Evolutionary conservation across 108 stramenopile genomes (phyloP), one percentile per base, ranked within the genome.

Genomic region (Cylindrotheca fusiformis): DNA sequence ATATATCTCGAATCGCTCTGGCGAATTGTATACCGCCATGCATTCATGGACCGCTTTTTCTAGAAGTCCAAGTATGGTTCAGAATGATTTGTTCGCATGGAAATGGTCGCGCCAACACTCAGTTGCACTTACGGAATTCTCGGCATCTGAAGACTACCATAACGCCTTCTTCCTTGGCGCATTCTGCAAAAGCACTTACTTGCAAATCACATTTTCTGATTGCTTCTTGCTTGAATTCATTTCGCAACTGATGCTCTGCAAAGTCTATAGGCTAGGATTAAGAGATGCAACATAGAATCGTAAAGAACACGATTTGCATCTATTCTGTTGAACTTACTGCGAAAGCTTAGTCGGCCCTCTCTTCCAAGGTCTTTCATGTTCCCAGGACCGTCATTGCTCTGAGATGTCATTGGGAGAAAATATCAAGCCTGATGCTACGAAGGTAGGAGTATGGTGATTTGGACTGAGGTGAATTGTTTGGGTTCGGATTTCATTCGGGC

Each of bases 121-220:
- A n/a, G n/a, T n/a, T n/a, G n/a, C 6, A 41, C 36, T 41, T 41
- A 41, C 36, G 70, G 31, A 86, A 74, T 25, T 84, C 68, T 32
- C 83, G 72, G 58, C 95, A 96, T 6, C 78, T 79, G 57, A 90
- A 90, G 33, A 93, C 82, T n/a, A 93, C 95, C 51, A 87, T 48
- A 36, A 96, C 50, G 2, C 88, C 88, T 52, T 87, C 74, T 23
- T 90, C 84, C 64, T 88, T 75, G 19, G 90, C 86, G 65, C 95
- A 96, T 50, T 88, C 71, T 0, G 83, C 88, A 70, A 93, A 93
- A 24, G 74, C 87, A 48, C 78, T 77, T 19, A 94, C 46, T 48
- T 86, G 83, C 1, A 72, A 49, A 6, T 78, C 66, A 55, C 94
- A 95, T 32, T 79, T 89, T 63, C 86, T 78, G 47, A 91, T 79